These are phyloP conservation scores for Lagenaria siceraria DNA, from an alignment of 306 rosid genomes.

Conservation along the genomic window DNA sequence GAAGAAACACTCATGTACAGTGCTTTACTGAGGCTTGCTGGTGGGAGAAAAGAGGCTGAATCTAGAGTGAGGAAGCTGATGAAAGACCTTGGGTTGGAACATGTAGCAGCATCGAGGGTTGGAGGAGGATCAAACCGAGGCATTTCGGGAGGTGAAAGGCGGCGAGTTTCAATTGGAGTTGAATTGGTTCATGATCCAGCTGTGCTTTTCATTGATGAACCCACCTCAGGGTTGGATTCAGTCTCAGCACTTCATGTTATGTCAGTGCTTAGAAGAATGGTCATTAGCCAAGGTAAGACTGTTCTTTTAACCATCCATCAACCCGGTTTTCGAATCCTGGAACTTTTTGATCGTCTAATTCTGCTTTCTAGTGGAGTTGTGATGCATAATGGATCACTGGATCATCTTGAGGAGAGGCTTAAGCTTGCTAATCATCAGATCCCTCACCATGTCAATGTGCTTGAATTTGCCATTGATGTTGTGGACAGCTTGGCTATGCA, in stretches of 20 bases:
- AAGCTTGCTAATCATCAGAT: slow-evolving; percentile 37
- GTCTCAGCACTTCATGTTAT: slow-evolving; percentile 80
- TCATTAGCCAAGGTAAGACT: slow-evolving; percentile 61
- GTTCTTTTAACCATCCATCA: slow-evolving; percentile 80
- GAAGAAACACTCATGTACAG: slow-evolving; percentile 85
- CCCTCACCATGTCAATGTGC: slow-evolving; percentile 73
- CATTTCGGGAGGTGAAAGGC: slow-evolving; percentile 78
- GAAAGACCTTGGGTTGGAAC: slow-evolving; percentile 75
- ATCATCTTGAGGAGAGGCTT: slow-evolving; percentile 62
- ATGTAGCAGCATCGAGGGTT: slow-evolving; percentile 58
- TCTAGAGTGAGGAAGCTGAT: slow-evolving; percentile 49
- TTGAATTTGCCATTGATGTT: slow-evolving; percentile 72
- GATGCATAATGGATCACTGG: slow-evolving; percentile 63
- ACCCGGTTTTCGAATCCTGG: slow-evolving; percentile 80
- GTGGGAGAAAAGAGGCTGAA: slow-evolving; percentile 38
- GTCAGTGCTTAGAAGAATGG: slow-evolving; percentile 69
- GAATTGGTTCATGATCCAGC: slow-evolving; percentile 90
- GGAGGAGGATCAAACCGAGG: slow-evolving; percentile 53
- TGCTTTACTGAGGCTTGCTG: slow-evolving; percentile 65
- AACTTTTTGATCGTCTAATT: slow-evolving; percentile 48
- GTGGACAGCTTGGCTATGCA: slow-evolving; percentile 46
- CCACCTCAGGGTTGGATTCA: slow-evolving; percentile 97
- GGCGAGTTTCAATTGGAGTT: slow-evolving; percentile 89
- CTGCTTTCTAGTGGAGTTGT: slow-evolving; percentile 67
- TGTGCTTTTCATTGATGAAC: slow-evolving; percentile 79